phyloP scores from a whole-genome alignment of 176 grass and related monocot species.

The Triticum monococcum region DNA sequence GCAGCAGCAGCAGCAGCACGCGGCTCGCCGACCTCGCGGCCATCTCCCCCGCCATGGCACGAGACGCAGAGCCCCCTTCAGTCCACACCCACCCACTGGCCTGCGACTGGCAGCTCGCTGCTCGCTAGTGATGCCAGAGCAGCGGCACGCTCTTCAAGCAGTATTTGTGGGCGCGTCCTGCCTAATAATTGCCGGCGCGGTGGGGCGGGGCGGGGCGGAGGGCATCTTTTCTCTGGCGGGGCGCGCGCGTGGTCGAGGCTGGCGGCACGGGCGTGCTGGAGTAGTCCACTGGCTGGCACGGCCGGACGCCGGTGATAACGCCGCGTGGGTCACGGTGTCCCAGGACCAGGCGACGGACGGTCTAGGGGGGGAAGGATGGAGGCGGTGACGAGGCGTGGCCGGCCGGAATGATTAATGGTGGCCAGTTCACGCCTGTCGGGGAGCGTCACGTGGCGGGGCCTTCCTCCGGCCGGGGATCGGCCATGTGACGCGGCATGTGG shows the following conservation, averaged over 20 bases:
- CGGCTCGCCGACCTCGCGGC: background rate
- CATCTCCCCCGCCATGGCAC: background rate
- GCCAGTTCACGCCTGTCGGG: slow-evolving; percentile 23
- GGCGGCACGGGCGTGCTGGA: background rate
- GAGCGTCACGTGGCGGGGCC: background rate
- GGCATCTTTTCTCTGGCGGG: background rate
- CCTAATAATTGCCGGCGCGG: slow-evolving; percentile 5
- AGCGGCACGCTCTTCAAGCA: background rate
- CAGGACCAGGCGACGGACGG: no score
- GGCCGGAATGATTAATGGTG: background rate
- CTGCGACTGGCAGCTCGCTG: no score
- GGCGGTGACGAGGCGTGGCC: background rate
- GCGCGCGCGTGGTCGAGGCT: background rate
- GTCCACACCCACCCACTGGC: background rate
- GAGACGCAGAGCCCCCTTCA: no score
- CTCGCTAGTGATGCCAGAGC: background rate
- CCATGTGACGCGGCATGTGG: background rate
- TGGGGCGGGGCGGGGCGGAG: background rate
- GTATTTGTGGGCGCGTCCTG: background rate
- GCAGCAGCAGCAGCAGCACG: background rate
- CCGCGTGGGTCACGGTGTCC: background rate
- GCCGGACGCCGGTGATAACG: background rate
- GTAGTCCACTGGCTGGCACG: background rate
- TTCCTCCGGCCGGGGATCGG: no score
- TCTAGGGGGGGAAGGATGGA: background rate